phyloP scores from a whole-genome alignment of 164 flowering plant genomes.

The Vitis rupestris region DNA sequence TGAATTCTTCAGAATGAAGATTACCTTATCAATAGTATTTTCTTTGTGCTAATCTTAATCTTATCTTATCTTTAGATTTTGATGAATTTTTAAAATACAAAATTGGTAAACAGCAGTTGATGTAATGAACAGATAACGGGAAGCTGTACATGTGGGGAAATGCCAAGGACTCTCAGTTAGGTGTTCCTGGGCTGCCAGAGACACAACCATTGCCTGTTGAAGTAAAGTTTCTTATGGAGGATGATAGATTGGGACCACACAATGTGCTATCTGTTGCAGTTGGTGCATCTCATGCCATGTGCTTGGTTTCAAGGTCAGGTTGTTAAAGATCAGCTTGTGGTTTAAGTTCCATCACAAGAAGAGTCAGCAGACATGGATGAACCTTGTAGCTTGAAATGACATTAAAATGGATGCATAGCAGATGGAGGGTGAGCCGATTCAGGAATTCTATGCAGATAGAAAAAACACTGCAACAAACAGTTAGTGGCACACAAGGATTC shows the following conservation, averaged over 20 bases:
- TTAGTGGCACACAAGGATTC: too few species aligned
- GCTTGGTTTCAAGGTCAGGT: slow-evolving; percentile 58
- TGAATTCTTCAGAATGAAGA: too few species aligned
- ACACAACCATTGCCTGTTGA: slow-evolving; percentile 60
- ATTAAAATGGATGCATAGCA: too few species aligned
- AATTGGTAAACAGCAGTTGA: too few species aligned
- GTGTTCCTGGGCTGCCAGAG: slow-evolving; percentile 87
- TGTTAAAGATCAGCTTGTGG: neutral
- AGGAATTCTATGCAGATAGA: too few species aligned
- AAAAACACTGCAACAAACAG: too few species aligned
- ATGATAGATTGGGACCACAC: slow-evolving; percentile 64
- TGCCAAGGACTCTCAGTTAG: slow-evolving; percentile 76
- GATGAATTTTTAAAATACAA: neutral
- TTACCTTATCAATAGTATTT: too few species aligned
- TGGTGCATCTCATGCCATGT: slow-evolving; percentile 92
- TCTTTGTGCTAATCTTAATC: too few species aligned
- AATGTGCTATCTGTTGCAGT: slow-evolving; percentile 63
- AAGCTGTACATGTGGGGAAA: slow-evolving; percentile 95
- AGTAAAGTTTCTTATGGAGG: slow-evolving; percentile 71
- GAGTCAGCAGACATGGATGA: neutral
- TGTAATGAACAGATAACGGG: slow-evolving; percentile 55
- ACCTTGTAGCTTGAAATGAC: too few species aligned
- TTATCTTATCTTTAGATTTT: too few species aligned
- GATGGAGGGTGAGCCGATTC: too few species aligned
- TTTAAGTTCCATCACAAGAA: neutral